phyloP scores from a whole-genome alignment of 2,329 filamentous ascomycete genomes.

The Cephalotrichum gorgonifer region DNA sequence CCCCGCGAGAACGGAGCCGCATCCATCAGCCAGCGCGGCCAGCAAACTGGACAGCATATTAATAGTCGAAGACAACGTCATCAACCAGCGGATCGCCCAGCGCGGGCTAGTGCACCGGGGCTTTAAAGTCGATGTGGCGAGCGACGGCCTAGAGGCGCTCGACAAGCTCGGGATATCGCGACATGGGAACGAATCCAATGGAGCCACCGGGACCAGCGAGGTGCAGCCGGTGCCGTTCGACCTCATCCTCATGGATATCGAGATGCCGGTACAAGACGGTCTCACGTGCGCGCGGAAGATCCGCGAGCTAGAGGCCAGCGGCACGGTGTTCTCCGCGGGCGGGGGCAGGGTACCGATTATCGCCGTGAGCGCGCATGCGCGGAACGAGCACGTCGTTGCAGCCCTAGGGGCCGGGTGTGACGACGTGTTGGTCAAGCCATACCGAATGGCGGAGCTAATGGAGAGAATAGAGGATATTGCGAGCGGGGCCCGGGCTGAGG shows the following conservation, averaged over 20 bases:
- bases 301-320: slow-evolving; percentile 46
- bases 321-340: slow-evolving; percentile 32
- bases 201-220: background rate
- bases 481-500: slow-evolving; percentile 9
- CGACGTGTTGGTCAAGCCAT: slow-evolving; percentile 64
- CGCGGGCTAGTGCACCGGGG: slow-evolving; percentile 39
- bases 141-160: slow-evolving; percentile 46
- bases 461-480: slow-evolving; percentile 47
- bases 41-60: slow-evolving; percentile 31
- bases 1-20: background rate
- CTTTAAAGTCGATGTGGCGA: slow-evolving; percentile 41
- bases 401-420: slow-evolving; percentile 44
- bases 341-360: slow-evolving; percentile 50
- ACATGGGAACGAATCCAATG: slow-evolving; percentile 5
- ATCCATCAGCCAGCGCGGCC: background rate
- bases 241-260: slow-evolving; percentile 65
- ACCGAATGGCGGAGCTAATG: slow-evolving; percentile 50
- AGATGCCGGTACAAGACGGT: slow-evolving; percentile 68
- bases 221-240: slow-evolving; percentile 29
- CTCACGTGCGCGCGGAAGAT: slow-evolving; percentile 56
- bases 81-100: slow-evolving; percentile 47
- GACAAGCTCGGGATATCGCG: slow-evolving; percentile 25
- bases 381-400: slow-evolving; percentile 47
- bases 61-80: slow-evolving; percentile 50
- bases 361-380: slow-evolving; percentile 57